Base-by-base conservation (phyloP, 192 early-diverging fungal genomes). In the Mortierella antarctica region DNA sequence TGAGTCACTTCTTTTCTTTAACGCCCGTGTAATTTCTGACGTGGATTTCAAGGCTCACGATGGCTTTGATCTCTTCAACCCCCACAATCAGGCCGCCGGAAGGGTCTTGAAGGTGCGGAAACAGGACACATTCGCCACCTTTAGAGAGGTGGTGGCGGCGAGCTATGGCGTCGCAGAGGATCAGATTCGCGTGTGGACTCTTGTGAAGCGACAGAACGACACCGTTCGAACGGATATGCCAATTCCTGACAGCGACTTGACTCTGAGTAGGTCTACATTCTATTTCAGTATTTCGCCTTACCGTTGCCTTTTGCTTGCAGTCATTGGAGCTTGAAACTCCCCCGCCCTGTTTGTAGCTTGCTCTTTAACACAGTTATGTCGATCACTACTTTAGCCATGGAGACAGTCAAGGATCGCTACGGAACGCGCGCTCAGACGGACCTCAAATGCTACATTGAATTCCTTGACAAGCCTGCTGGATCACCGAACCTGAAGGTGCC, bases 151-250 rank as follows among this genome's bases (percentile, higher is more conserved):
- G 5, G 74, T 94, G 13, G 88, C 86, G 13, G 56, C 79, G 42
- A 61, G 70, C 40, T 75, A 89, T 54, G 79, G 83, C 42, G 54
- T 89, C 12, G 65, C 86, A 0, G 69, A 82, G 2, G 87, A 86
- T 13, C 80, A 86, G 47, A 86, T 97, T 57, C 88, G 96, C 9
- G 71, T 98, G 56, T 99, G 98, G 98, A 86, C 86, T 0, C 84
- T 98, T 70, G 91, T 95, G 15, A 92, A 92, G 18, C 91, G 98
- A 6, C 91, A 96, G 78, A 99, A 99, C 86, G 92, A 92, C 79
- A 98, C 98, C 5, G 72, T 95, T 21, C 89, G 98, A 48, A 93
- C 93, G 10, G 96, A 98, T 70, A 51, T 80, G n/a, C 90, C 93
- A 17, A 88, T 93, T 58, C 73, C 85, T 14, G 83, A 86, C 39